phyloP scores from a whole-genome alignment of 2,329 filamentous ascomycete genomes.

The Microcyclospora tardicrescens region DNA sequence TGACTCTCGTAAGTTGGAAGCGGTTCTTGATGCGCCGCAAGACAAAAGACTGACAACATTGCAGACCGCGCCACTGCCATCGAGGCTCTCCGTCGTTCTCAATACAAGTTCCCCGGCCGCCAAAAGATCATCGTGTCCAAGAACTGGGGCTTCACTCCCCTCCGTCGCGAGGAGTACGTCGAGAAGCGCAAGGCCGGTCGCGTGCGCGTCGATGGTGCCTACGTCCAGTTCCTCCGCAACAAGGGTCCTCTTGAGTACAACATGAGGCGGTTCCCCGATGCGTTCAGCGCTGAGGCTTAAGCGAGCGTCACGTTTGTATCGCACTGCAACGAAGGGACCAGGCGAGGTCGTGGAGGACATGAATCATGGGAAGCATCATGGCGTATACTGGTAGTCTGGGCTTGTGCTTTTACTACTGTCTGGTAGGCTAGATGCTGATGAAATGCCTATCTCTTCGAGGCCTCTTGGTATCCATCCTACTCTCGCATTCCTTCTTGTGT shows the following conservation, averaged over 20 bases:
- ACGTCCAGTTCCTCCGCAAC: constrained; percentile 98
- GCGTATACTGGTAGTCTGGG: too few species aligned
- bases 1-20: constrained; percentile 60
- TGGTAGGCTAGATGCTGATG: too few species aligned
- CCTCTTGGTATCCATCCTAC: too few species aligned
- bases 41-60: constrained; percentile 8
- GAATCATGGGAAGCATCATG: too few species aligned
- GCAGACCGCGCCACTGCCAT: constrained; percentile 80
- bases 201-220: constrained; percentile 95
- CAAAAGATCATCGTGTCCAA: constrained; percentile 99
- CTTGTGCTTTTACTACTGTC: too few species aligned
- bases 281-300: constrained; percentile 47
- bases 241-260: constrained; percentile 76
- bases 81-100: constrained; percentile 95
- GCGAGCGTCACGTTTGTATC: background rate
- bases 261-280: constrained; percentile 88
- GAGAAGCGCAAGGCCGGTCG: constrained; percentile 85
- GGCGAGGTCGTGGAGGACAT: too few species aligned
- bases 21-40: background rate
- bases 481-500: too few species aligned
- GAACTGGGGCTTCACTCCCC: constrained; percentile 99
- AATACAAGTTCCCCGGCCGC: constrained; percentile 99
- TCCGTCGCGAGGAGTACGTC: constrained; percentile 94
- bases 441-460: too few species aligned
- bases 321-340: too few species aligned